phyloP scores from a whole-genome alignment of 306 rosid genomes.

The Cucumis sativus region Cucumber_9930_V3 NC_026660.2:13239501-13240000 shows the following conservation, averaged over 20 bases:
- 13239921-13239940: not conserved
- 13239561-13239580: not conserved
- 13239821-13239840: not conserved
- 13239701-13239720: too few relatives aligned
- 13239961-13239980: not conserved
- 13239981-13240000: not conserved
- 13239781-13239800: not conserved
- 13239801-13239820: not conserved
- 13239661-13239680: too few relatives aligned
- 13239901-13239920: slow-evolving; percentile 1
- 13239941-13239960: not conserved
- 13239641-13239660: too few relatives aligned
- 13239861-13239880: not conserved
- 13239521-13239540: slow-evolving; percentile 1
- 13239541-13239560: slow-evolving; percentile 2
- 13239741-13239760: not conserved
- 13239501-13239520: not conserved
- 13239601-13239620: too few relatives aligned
- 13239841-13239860: slow-evolving; percentile 10
- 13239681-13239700: too few relatives aligned
- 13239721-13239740: too few relatives aligned
- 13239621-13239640: too few relatives aligned
- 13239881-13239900: not conserved
- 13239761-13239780: not conserved
- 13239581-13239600: too few relatives aligned